These are phyloP conservation scores for Moniliophthora roreri DNA, from an alignment of 1,284 basidiomycete genomes.

Conservation along the genomic window DNA sequence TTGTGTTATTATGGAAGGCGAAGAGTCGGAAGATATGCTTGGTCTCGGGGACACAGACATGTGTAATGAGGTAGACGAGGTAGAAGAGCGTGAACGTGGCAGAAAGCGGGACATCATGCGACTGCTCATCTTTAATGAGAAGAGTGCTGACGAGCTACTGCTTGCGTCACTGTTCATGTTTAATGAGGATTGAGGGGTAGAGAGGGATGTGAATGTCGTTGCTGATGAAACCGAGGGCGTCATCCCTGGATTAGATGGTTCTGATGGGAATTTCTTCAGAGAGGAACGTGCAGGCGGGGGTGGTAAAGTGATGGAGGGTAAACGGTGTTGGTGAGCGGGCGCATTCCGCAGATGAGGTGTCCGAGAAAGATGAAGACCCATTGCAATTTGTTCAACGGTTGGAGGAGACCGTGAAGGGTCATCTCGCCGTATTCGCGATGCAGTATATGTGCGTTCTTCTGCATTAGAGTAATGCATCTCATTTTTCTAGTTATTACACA, in stretches of 20 bases:
- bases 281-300: constrained; percentile 63
- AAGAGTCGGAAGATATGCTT: constrained; percentile 30
- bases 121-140: constrained; percentile 34
- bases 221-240: constrained; percentile 46
- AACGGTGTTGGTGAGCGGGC: constrained; percentile 21
- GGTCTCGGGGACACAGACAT: constrained; percentile 34
- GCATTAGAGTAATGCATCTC: not conserved
- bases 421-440: constrained; percentile 38
- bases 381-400: constrained; percentile 70
- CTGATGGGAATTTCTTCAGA: constrained; percentile 51
- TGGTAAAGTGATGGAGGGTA: constrained; percentile 33
- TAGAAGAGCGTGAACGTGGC: constrained; percentile 36
- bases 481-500: constrained; percentile 5
- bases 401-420: constrained; percentile 48
- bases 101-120: constrained; percentile 47
- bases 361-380: constrained; percentile 72
- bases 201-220: constrained; percentile 49
- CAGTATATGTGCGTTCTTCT: constrained; percentile 31
- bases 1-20: constrained; percentile 10
- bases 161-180: constrained; percentile 34
- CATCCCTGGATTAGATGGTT: constrained; percentile 34
- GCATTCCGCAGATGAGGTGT: constrained; percentile 61
- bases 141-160: constrained; percentile 33
- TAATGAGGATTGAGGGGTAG: constrained; percentile 34
- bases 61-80: constrained; percentile 36